A percentile compares a stretch with the other conserved stretches of the same genome.
Conservation (phyloP, 2,329 filamentous ascomycete species). For the Corynespora cassiicola region DNA sequence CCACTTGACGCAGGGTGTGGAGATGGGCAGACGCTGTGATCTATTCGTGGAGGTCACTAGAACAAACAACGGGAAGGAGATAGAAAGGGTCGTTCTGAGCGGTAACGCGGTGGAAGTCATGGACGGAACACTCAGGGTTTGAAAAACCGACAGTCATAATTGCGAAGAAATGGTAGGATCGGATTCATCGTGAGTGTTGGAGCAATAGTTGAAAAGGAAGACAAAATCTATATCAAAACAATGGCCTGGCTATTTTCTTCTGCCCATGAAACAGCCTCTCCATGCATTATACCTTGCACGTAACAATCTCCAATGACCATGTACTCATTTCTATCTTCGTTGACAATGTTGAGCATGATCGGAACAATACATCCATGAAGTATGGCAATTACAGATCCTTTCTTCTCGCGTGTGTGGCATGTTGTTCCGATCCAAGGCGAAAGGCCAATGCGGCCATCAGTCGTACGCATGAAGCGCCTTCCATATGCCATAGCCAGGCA, state of each 20-base stretch:
- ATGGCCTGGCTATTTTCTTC: constrained; percentile 14
- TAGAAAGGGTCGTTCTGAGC: constrained; percentile 49
- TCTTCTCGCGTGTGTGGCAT: neutral
- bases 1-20: constrained; percentile 55
- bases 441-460: constrained; percentile 16
- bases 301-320: constrained; percentile 23
- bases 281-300: constrained; percentile 21
- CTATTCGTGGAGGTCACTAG: constrained; percentile 53
- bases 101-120: constrained; percentile 50
- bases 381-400: constrained; percentile 16
- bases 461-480: constrained; percentile 16
- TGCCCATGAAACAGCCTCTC: constrained; percentile 17
- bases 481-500: constrained; percentile 16
- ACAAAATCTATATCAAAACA: constrained; percentile 12
- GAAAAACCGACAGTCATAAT: too few species aligned
- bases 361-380: constrained; percentile 24
- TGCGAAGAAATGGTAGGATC: too few species aligned
- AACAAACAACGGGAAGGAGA: constrained; percentile 35
- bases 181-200: too few species aligned
- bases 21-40: constrained; percentile 57
- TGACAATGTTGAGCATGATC: constrained; percentile 16
- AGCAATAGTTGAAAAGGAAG: constrained; percentile 1
- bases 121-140: constrained; percentile 20
- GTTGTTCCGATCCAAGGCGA: constrained; percentile 17
- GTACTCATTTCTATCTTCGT: constrained; percentile 14